Evolutionary conservation across 2,329 filamentous ascomycete species (phyloP).

Genomic region (Ophiostoma piceae): DNA sequence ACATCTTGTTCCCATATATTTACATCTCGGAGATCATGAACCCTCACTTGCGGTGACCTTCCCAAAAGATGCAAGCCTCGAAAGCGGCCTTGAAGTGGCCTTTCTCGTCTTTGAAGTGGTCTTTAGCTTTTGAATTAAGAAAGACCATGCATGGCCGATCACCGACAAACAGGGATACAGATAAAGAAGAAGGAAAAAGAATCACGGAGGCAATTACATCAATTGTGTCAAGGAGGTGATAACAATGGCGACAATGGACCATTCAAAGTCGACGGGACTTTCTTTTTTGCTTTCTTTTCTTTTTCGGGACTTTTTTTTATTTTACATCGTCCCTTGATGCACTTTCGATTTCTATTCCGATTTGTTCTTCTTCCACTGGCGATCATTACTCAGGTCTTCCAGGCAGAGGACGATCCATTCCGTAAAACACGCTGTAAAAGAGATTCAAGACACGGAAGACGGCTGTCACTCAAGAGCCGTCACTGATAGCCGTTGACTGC

Average conservation of each 20-base stretch:
- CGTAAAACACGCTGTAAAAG: background rate
- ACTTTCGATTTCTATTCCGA: background rate
- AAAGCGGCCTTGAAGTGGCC: background rate
- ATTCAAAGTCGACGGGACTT: background rate
- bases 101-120: background rate
- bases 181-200: background rate
- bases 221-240: background rate
- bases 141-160: background rate
- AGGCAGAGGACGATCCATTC: background rate
- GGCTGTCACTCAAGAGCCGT: background rate
- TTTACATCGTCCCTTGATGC: background rate
- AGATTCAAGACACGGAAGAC: background rate
- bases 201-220: background rate
- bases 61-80: conserved; percentile 4
- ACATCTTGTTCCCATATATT: background rate
- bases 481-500: background rate
- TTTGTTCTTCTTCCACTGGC: background rate
- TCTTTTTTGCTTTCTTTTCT: background rate
- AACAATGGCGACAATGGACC: background rate
- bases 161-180: background rate
- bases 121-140: background rate
- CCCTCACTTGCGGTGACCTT: conserved; percentile 5
- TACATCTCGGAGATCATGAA: conserved; percentile 2
- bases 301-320: background rate
- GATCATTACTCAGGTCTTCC: background rate